Evolutionary conservation across 768 basidiomycete species (phyloP).

Genomic region (Xerocomus spinulosus): DNA sequence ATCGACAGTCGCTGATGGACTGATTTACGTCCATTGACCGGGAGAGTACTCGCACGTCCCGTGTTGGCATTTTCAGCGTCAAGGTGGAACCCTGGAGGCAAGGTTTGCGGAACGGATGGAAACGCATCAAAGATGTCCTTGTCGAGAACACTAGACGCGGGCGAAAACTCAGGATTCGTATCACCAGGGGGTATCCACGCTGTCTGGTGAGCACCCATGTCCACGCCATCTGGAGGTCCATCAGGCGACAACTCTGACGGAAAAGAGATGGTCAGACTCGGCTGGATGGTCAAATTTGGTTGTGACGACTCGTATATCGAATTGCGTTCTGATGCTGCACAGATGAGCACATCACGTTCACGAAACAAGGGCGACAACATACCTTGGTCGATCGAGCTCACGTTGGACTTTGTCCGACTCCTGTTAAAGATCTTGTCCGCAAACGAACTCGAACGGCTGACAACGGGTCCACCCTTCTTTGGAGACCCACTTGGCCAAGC

Average conservation of each 20-base stretch:
- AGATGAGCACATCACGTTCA: neutral
- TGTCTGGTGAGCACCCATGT: slow-evolving; percentile 31
- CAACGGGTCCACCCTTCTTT: slow-evolving; percentile 42
- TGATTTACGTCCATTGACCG: slow-evolving; percentile 27
- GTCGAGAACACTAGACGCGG: slow-evolving; percentile 41
- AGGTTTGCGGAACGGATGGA: slow-evolving; percentile 59
- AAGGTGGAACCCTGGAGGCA: slow-evolving; percentile 32
- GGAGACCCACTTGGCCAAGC: slow-evolving; percentile 48
- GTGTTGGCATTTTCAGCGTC: slow-evolving; percentile 9
- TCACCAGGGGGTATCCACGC: slow-evolving; percentile 48
- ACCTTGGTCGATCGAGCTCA: slow-evolving; percentile 45
- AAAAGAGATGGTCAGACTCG: slow-evolving; percentile 19
- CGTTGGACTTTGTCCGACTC: slow-evolving; percentile 49
- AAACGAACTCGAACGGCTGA: slow-evolving; percentile 53
- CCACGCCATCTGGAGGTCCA: slow-evolving; percentile 10
- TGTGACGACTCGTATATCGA: slow-evolving; percentile 28
- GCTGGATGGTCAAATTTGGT: slow-evolving; percentile 22
- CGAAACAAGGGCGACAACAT: slow-evolving; percentile 17
- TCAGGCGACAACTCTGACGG: slow-evolving; percentile 18
- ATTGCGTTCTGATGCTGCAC: slow-evolving; percentile 18
- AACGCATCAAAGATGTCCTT: slow-evolving; percentile 65
- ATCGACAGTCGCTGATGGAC: slow-evolving; percentile 21
- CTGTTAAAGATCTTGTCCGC: slow-evolving; percentile 57
- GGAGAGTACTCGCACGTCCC: slow-evolving; percentile 24
- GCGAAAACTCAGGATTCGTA: slow-evolving; percentile 40